A percentile compares a stretch with the other conserved stretches of the same genome.
phyloP scores from a whole-genome alignment of 768 basidiomycete genomes.

The Epithele typhae region DNA sequence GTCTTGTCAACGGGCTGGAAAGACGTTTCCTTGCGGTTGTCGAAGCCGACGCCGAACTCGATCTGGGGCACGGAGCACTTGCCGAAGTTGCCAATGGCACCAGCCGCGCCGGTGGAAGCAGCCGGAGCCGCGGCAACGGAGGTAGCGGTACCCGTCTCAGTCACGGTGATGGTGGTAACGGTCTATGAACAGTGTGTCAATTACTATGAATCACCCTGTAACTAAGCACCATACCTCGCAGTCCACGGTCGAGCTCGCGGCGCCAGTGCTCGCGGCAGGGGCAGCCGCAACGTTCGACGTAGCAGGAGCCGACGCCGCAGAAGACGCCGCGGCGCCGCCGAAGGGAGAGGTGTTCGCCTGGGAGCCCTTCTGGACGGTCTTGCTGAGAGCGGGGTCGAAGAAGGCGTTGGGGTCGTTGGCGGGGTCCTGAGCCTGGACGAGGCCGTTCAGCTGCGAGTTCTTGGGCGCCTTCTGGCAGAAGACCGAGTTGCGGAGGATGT shows the following conservation, averaged over 20 bases:
- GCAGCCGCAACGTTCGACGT: slow-evolving; percentile 7
- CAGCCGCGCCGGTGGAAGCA: slow-evolving; percentile 8
- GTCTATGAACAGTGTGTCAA: not conserved
- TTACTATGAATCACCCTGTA: not conserved
- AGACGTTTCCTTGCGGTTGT: slow-evolving; percentile 47
- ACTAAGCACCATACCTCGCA: slow-evolving; percentile 1
- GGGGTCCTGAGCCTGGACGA: slow-evolving; percentile 35
- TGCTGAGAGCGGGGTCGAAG: slow-evolving; percentile 27
- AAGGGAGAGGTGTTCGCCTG: slow-evolving; percentile 36
- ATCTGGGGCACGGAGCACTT: slow-evolving; percentile 52
- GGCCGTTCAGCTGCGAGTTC: slow-evolving; percentile 30
- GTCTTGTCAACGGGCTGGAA: slow-evolving; percentile 47
- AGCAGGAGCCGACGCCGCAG: slow-evolving; percentile 1
- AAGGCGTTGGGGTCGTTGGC: slow-evolving; percentile 28
- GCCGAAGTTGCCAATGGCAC: slow-evolving; percentile 41
- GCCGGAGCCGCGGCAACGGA: slow-evolving; percentile 12
- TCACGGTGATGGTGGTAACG: slow-evolving; percentile 13
- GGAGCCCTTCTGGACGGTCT: slow-evolving; percentile 41
- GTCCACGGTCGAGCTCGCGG: slow-evolving; percentile 6
- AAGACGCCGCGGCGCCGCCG: slow-evolving; percentile 9
- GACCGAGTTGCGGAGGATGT: slow-evolving; percentile 47
- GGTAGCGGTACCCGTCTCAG: slow-evolving; percentile 14
- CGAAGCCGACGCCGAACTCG: slow-evolving; percentile 50
- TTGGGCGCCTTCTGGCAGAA: slow-evolving; percentile 35
- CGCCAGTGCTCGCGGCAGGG: slow-evolving; percentile 2